Conservation (phyloP, 352 stramenopile species). For the Nothophytophthora sp. region DNA sequence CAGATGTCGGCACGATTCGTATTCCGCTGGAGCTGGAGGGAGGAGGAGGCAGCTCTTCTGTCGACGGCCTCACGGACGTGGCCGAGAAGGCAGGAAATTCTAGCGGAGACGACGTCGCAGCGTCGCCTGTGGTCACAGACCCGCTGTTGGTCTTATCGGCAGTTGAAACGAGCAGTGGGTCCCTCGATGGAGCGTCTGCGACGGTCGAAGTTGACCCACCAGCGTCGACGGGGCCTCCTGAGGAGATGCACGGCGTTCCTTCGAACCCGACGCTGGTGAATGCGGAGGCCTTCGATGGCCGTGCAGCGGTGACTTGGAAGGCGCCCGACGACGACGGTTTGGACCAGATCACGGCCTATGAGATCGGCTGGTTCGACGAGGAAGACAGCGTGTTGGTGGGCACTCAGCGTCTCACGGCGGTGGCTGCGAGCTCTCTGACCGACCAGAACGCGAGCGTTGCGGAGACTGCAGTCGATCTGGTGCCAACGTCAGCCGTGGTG, state of each 20-base stretch:
- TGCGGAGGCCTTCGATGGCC: slow-evolving; percentile 49
- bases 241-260: slow-evolving; percentile 55
- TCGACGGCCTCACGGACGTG: too few relatives aligned
- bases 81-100: too few relatives aligned
- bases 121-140: too few relatives aligned
- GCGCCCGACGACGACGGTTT: slow-evolving; percentile 62
- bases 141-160: too few relatives aligned
- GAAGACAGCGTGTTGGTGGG: slow-evolving; percentile 39
- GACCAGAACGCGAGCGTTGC: slow-evolving; percentile 8
- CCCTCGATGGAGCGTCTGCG: background rate
- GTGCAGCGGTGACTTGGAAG: slow-evolving; percentile 65
- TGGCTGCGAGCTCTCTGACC: slow-evolving; percentile 16
- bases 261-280: slow-evolving; percentile 64
- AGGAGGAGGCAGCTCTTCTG: too few relatives aligned
- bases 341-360: slow-evolving; percentile 60
- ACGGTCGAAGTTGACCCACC: background rate
- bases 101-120: too few relatives aligned
- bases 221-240: slow-evolving; percentile 1
- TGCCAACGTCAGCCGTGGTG: slow-evolving; percentile 43
- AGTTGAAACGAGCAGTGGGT: too few relatives aligned
- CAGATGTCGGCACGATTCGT: slow-evolving; percentile 5
- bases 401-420: slow-evolving; percentile 36
- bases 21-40: too few relatives aligned
- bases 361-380: slow-evolving; percentile 66
- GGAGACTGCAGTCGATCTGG: slow-evolving; percentile 9